Conservation (phyloP, 495 filamentous ascomycete genomes). For the Stereocaulon alpinum region DNA sequence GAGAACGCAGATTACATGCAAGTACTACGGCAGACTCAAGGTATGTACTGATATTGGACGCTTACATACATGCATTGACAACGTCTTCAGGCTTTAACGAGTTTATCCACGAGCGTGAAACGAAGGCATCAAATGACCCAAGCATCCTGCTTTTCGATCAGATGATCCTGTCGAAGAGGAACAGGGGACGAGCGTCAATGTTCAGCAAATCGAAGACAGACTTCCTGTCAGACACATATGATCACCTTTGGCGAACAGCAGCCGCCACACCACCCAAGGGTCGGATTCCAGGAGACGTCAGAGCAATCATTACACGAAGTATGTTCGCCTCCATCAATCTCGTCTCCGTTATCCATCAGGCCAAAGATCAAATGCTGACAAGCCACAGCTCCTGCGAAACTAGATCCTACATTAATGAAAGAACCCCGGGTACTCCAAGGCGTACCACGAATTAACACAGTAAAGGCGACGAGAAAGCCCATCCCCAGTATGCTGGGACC, state of each 20-base stretch:
- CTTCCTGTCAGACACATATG: constrained; percentile 75
- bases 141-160: constrained; percentile 85
- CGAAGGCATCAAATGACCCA: constrained; percentile 49
- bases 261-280: constrained; percentile 66
- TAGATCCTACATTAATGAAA: constrained; percentile 80
- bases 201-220: constrained; percentile 44
- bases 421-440: constrained; percentile 73
- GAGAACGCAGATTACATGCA: constrained; percentile 83
- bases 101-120: constrained; percentile 89
- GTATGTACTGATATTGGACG: constrained; percentile 35
- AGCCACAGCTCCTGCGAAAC: constrained; percentile 59
- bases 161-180: constrained; percentile 88
- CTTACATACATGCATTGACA: constrained; percentile 12
- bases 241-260: constrained; percentile 89
- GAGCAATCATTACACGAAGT: constrained; percentile 48
- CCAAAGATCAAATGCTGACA: neutral
- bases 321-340: constrained; percentile 15
- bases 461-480: constrained; percentile 51
- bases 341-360: neutral
- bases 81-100: constrained; percentile 71
- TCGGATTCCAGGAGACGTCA: constrained; percentile 61
- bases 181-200: constrained; percentile 56
- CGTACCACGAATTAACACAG: constrained; percentile 54
- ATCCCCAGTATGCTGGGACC: constrained; percentile 55
- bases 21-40: constrained; percentile 88